phyloP scores from a whole-genome alignment of 306 rosid species.

The Casuarina equisetifolia region DNA sequence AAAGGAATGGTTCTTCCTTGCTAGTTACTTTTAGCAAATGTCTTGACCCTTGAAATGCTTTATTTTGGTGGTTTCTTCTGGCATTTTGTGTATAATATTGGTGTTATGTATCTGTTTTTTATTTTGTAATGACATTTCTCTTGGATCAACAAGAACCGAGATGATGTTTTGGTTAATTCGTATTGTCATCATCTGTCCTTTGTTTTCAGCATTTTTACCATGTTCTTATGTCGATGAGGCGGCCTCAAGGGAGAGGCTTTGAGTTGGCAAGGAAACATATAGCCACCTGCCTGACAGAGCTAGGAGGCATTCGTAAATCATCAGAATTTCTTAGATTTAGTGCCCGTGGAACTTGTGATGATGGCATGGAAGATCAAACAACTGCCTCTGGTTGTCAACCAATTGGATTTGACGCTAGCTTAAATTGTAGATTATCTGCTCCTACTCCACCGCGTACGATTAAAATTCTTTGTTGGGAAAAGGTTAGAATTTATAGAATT shows the following conservation, averaged over 20 bases:
- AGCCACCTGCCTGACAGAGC: conserved; percentile 73
- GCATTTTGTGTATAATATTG: neutral
- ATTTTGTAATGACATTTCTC: conserved; percentile 3
- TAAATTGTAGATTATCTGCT: conserved; percentile 84
- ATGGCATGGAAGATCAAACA: conserved; percentile 44
- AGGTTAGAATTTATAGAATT: conserved; percentile 45
- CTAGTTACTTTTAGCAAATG: neutral
- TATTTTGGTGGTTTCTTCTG: conserved; percentile 19
- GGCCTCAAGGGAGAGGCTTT: conserved; percentile 96
- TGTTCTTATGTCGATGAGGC: conserved; percentile 77
- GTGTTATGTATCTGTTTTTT: too few species aligned
- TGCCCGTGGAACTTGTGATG: conserved; percentile 41
- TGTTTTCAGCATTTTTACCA: conserved; percentile 88
- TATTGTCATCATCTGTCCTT: conserved; percentile 28
- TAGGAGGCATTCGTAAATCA: conserved; percentile 53
- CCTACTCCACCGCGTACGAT: conserved; percentile 96
- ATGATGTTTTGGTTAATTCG: conserved; percentile 6
- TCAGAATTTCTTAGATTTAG: conserved; percentile 68
- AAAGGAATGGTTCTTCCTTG: neutral
- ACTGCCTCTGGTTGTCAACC: conserved; percentile 95
- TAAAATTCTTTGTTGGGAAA: conserved; percentile 71
- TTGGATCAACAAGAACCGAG: neutral
- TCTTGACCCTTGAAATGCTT: conserved; percentile 1
- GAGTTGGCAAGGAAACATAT: conserved; percentile 96
- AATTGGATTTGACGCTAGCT: conserved; percentile 89